Percentiles rank a stretch among this genome's conserved stretches.
phyloP scores from a whole-genome alignment of 805 yeast species.

The Dipodascopsis tothii region DNA sequence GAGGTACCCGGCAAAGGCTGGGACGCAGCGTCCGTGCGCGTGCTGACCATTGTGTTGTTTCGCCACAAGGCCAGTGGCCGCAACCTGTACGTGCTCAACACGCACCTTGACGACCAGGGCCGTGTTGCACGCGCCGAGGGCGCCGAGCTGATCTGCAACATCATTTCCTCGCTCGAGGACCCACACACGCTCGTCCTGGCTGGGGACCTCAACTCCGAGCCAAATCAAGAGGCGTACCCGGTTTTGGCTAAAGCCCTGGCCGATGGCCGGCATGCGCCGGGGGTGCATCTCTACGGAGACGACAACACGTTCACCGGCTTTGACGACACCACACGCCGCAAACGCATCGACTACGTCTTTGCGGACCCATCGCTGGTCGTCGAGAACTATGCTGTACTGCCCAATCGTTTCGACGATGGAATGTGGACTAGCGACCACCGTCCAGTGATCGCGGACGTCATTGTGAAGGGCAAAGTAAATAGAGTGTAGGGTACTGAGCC shows the following conservation, averaged over 20 bases:
- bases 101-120: slow-evolving; percentile 48
- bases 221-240: slow-evolving; percentile 39
- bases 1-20: slow-evolving; percentile 45
- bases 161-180: slow-evolving; percentile 31
- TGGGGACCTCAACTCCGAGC: slow-evolving; percentile 53
- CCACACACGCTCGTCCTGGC: slow-evolving; percentile 37
- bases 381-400: slow-evolving; percentile 6
- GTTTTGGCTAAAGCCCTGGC: slow-evolving; percentile 34
- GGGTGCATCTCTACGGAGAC: slow-evolving; percentile 38
- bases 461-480: neutral
- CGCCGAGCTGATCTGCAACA: slow-evolving; percentile 36
- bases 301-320: slow-evolving; percentile 46
- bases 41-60: slow-evolving; percentile 34
- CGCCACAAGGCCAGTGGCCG: slow-evolving; percentile 25
- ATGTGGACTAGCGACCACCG: slow-evolving; percentile 13
- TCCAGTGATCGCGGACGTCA: slow-evolving; percentile 16
- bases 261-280: slow-evolving; percentile 32
- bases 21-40: slow-evolving; percentile 42
- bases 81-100: slow-evolving; percentile 35
- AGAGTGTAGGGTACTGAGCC: no score
- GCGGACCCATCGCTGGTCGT: slow-evolving; percentile 1
- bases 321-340: slow-evolving; percentile 24
- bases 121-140: slow-evolving; percentile 40
- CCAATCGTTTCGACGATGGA: slow-evolving; percentile 15
- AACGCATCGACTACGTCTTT: slow-evolving; percentile 39